phyloP scores from a whole-genome alignment of 768 basidiomycete genomes.

The Lactarius akahatsu region DNA sequence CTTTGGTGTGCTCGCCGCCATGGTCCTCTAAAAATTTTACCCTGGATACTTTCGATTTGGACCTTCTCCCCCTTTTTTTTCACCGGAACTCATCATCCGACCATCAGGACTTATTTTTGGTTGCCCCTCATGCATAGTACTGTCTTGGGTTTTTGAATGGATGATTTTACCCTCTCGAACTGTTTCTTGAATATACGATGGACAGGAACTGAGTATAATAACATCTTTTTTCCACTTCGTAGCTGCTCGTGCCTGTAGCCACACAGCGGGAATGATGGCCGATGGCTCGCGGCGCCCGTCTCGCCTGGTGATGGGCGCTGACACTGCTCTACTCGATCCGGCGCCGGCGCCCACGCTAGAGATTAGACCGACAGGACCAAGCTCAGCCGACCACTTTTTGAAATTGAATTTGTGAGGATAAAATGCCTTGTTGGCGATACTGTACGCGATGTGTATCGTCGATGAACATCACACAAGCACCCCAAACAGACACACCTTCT shows the following conservation, averaged over 20 bases:
- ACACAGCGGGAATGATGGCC: not conserved
- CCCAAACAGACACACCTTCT: too few relatives aligned
- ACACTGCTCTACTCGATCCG: not conserved
- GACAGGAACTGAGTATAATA: conserved; percentile 14
- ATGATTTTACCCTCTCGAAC: conserved; percentile 6
- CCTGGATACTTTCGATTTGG: not conserved
- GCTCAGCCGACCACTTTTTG: not conserved
- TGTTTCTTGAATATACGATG: conserved; percentile 15
- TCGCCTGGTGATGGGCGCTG: not conserved
- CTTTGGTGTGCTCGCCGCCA: conserved; percentile 21
- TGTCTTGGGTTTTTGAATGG: not conserved
- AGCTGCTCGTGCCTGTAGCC: not conserved
- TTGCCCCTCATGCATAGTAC: not conserved
- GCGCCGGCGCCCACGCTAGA: not conserved
- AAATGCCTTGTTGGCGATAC: too few relatives aligned
- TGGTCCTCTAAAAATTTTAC: conserved; percentile 15
- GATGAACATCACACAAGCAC: too few relatives aligned
- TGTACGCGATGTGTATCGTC: too few relatives aligned
- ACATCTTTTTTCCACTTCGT: not conserved
- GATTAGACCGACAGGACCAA: not conserved
- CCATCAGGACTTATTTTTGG: not conserved
- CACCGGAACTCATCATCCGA: not conserved
- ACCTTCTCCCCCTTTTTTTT: not conserved
- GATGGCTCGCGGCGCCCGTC: not conserved
- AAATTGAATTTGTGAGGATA: not conserved